A percentile compares a stretch with the other conserved stretches of the same genome.
phyloP scores from a whole-genome alignment of 2,329 filamentous ascomycete species.

The Bipolaris victoriae region DNA sequence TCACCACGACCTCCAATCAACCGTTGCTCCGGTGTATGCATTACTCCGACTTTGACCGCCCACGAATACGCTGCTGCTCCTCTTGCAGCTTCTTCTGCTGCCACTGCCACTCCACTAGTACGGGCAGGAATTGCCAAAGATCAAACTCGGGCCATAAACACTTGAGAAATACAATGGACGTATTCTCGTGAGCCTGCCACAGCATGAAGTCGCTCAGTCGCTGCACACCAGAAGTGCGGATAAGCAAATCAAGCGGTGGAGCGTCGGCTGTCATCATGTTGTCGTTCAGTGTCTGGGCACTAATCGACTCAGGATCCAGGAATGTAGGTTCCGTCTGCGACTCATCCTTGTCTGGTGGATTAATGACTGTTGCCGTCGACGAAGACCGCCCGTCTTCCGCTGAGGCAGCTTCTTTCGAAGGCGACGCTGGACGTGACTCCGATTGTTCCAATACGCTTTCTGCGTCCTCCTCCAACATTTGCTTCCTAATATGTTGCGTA shows the following conservation, averaged over 20 bases:
- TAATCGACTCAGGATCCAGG: conserved; percentile 88
- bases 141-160: conserved; percentile 97
- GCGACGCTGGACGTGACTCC: conserved; percentile 41
- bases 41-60: conserved; percentile 37
- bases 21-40: conserved; percentile 1
- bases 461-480: conserved; percentile 51
- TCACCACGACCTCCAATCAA: conserved; percentile 10
- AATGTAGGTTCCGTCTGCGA: conserved; percentile 26
- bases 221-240: conserved; percentile 91
- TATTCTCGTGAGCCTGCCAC: conserved; percentile 95
- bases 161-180: conserved; percentile 89
- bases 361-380: conserved; percentile 49
- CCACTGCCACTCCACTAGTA: conserved; percentile 88
- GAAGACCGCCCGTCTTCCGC: conserved; percentile 41
- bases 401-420: conserved; percentile 45
- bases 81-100: conserved; percentile 56
- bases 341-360: conserved; percentile 43
- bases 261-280: conserved; percentile 88
- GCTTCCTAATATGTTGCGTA: conserved; percentile 75
- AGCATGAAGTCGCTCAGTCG: conserved; percentile 97
- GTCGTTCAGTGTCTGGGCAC: conserved; percentile 76
- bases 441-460: conserved; percentile 36
- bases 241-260: conserved; percentile 87
- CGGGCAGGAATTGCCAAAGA: conserved; percentile 89
- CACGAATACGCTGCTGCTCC: conserved; percentile 41